phyloP scores from a whole-genome alignment of 441 rosid genomes.

The Adansonia rubrostipa region DNA sequence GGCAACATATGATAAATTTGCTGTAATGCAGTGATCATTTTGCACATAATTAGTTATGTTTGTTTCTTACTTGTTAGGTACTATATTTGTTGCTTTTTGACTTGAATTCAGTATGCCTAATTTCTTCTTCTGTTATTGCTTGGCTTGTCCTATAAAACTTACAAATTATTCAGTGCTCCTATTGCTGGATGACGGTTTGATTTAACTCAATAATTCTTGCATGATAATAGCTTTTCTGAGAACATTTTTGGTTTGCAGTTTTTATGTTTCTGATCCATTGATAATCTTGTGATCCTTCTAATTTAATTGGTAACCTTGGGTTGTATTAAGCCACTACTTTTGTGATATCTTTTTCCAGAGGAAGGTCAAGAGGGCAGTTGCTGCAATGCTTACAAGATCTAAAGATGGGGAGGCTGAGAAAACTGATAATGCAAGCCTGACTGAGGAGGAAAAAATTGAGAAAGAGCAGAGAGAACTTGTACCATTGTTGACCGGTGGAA shows the following conservation, averaged over 20 bases:
- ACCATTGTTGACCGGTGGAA: slow-evolving; percentile 89
- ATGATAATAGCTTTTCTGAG: background rate
- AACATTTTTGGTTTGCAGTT: background rate
- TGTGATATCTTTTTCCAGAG: slow-evolving; percentile 41
- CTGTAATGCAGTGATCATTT: background rate
- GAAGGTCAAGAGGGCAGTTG: slow-evolving; percentile 92
- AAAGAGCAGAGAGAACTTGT: slow-evolving; percentile 87
- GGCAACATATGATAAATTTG: background rate
- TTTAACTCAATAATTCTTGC: slow-evolving; percentile 1
- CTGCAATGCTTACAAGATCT: slow-evolving; percentile 89
- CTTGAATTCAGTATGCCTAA: background rate
- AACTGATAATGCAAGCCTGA: slow-evolving; percentile 53
- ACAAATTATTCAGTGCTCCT: background rate
- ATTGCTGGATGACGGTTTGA: background rate
- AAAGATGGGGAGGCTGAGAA: slow-evolving; percentile 60
- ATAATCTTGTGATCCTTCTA: background rate
- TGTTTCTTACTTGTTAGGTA: background rate
- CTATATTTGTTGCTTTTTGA: background rate
- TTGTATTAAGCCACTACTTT: background rate
- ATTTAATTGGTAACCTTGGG: slow-evolving; percentile 6
- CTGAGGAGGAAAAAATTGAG: slow-evolving; percentile 75
- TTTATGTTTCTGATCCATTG: background rate
- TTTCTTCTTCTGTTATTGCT: background rate
- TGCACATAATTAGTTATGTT: background rate
- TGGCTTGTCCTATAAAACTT: background rate